Conservation (phyloP, 169 alveolate genomes). For the Eimeria nieschulzi region DNA sequence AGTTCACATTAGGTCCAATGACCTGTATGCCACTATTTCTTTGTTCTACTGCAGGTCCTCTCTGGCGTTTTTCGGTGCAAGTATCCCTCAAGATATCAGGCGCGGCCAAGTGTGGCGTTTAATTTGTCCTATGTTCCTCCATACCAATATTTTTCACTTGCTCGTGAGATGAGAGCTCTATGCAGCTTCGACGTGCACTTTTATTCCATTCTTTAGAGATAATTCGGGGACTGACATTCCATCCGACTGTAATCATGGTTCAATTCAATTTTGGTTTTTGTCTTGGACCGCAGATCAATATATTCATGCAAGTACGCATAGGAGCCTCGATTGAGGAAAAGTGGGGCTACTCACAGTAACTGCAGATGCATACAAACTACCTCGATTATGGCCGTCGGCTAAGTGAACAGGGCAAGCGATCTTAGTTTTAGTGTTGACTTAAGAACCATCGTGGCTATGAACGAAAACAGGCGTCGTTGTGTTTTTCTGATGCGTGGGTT, state of each 20-base stretch:
- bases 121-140: constrained; percentile 36
- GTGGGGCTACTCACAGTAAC: neutral
- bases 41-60: constrained; percentile 12
- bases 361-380: too few relatives aligned
- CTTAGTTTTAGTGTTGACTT: too few relatives aligned
- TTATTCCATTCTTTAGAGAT: too few relatives aligned
- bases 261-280: neutral
- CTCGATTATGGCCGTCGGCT: too few relatives aligned
- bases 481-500: neutral
- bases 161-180: constrained; percentile 11
- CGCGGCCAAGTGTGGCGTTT: constrained; percentile 70
- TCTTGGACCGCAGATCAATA: constrained; percentile 35
- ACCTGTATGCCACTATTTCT: neutral
- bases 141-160: constrained; percentile 44
- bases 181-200: neutral
- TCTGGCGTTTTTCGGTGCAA: constrained; percentile 58
- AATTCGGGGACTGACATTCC: too few relatives aligned
- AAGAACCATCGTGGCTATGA: too few relatives aligned
- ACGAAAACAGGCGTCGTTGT: neutral
- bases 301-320: constrained; percentile 62
- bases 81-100: constrained; percentile 47
- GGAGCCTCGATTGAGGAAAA: constrained; percentile 26
- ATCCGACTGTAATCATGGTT: too few relatives aligned
- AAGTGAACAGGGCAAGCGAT: too few relatives aligned
- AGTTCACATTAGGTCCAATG: too few relatives aligned